Base-by-base conservation (phyloP, 1,284 basidiomycete genomes). In the Sanghuangporus sanghuang region DNA sequence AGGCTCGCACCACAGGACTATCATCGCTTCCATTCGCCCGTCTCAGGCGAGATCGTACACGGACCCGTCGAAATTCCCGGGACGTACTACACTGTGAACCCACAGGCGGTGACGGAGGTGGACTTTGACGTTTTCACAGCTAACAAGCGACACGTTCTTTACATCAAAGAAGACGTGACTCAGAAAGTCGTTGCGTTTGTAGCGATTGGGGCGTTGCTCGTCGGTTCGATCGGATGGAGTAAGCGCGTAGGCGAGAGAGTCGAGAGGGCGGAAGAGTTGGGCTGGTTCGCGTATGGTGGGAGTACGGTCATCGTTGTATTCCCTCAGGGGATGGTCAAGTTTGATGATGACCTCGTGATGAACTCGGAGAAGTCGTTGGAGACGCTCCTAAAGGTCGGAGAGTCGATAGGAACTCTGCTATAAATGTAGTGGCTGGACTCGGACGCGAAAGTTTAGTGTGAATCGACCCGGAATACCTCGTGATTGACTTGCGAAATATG, bases 1-100 rank as follows among this genome's bases (percentile, higher is more conserved):
- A 81, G 90, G 21, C 81, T 93, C 16, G 90, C 91, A 0, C 92
- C 91, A 0, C 85, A 87, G 42, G 93, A 95, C 72, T 95, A 94
- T 69, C 92, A 94, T 71, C 85, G 92, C 23, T 95, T 92, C 80
- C 93, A 95, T 70, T 84, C 84, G 35, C 92, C 92, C 1, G 79
- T 89, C 32, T 85, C 89, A 61, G 89, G 82, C 21, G 79, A 76
- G 27, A 68, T 85, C 32, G 70, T 77, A 2, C 79, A 77, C 18
- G 78, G 80, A n/a, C 73, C 81, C 2, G 78, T 75, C 2, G 76
- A 83, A 62, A 77, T 90, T 4, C 74, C 78, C 0, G 84, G 85
- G 2, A 77, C 85, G 64, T 85, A 84, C 67, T 86, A 83, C 67
- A 86, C 85, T 0, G 87, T 89, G 40, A 92, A 93, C 70, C 93